phyloP scores from a whole-genome alignment of 192 early-diverging fungal species.

The Linnemannia zychae region DNA sequence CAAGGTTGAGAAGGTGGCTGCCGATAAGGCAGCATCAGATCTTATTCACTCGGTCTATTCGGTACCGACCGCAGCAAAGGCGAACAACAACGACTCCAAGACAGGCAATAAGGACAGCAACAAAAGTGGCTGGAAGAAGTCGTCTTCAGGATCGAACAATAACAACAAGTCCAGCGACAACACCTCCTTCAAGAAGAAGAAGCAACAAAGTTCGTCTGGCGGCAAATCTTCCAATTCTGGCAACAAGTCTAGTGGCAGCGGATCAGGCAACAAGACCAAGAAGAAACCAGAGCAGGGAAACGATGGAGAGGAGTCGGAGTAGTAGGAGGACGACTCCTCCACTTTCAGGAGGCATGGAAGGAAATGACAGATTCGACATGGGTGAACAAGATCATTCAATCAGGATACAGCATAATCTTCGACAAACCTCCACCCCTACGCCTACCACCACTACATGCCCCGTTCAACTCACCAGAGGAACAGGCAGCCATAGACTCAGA shows the following conservation, averaged over 20 bases:
- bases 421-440: not conserved
- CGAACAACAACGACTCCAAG: too few relatives aligned
- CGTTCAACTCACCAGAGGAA: not conserved
- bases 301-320: slow-evolving; percentile 6
- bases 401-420: slow-evolving; percentile 14
- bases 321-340: slow-evolving; percentile 29
- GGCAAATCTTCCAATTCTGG: not conserved
- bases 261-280: not conserved
- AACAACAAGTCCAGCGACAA: too few relatives aligned
- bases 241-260: slow-evolving; percentile 1
- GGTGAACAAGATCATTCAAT: slow-evolving; percentile 12
- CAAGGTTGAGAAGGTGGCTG: too few relatives aligned
- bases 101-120: too few relatives aligned
- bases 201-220: too few relatives aligned
- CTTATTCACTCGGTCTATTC: too few relatives aligned
- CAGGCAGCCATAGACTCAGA: not conserved
- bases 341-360: slow-evolving; percentile 17
- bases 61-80: too few relatives aligned
- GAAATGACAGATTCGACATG: slow-evolving; percentile 13
- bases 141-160: too few relatives aligned
- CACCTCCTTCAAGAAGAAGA: too few relatives aligned
- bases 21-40: too few relatives aligned
- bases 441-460: not conserved
- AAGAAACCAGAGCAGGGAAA: slow-evolving; percentile 9
- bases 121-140: too few relatives aligned